These are phyloP conservation scores for Aspergillus sp. DNA, from an alignment of 2,329 filamentous ascomycete genomes.

Conservation along the genomic window DNA sequence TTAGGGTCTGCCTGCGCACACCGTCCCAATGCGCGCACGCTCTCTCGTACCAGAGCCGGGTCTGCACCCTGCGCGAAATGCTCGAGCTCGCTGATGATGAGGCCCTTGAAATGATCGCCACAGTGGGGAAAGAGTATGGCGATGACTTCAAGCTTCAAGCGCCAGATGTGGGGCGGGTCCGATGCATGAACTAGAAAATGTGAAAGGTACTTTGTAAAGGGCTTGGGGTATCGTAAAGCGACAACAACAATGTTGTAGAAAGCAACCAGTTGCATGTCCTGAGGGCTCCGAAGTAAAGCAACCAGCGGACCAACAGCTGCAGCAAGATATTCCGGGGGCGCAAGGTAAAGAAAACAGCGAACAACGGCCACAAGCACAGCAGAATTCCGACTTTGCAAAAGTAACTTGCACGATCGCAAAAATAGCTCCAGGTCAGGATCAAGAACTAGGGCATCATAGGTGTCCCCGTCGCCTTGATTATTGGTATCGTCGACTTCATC, in stretches of 20 bases:
- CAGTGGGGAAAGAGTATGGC: conserved; percentile 89
- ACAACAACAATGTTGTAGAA: conserved; percentile 96
- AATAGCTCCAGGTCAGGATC: conserved; percentile 84
- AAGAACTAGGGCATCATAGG: conserved; percentile 64
- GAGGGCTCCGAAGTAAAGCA: conserved; percentile 79
- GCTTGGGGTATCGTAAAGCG: conserved; percentile 72
- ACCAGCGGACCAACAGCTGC: conserved; percentile 81
- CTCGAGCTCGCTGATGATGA: conserved; percentile 90
- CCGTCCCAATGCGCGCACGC: conserved; percentile 88
- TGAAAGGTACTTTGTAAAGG: conserved; percentile 85
- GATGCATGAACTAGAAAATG: conserved; percentile 86
- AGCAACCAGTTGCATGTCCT: conserved; percentile 86
- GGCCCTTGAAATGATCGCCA: conserved; percentile 73
- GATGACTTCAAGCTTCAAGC: conserved; percentile 87
- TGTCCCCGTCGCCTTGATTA: conserved; percentile 49
- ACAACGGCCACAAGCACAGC: conserved; percentile 89
- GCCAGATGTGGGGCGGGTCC: conserved; percentile 82
- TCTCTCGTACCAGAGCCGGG: conserved; percentile 79
- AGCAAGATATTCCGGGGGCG: conserved; percentile 75
- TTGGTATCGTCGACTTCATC: conserved; percentile 60
- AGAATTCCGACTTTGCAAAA: conserved; percentile 90
- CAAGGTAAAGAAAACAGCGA: conserved; percentile 82
- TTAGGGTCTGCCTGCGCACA: conserved; percentile 79
- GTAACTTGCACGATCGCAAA: conserved; percentile 76
- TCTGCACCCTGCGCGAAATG: conserved; percentile 83